Conservation (phyloP, 306 rosid species). For the Casuarina cunninghamiana region DNA sequence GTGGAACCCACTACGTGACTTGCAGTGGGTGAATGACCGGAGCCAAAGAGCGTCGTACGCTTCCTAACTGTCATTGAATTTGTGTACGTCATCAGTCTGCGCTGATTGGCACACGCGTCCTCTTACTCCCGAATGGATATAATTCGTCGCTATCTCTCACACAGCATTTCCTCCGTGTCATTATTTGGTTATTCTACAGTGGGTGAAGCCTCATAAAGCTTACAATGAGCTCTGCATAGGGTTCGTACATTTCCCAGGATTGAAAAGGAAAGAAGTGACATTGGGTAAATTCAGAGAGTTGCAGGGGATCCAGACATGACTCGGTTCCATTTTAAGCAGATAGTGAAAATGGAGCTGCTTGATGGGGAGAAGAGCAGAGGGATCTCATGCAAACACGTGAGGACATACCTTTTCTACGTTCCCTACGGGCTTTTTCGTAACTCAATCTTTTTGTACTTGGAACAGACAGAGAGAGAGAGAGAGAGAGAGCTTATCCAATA, state of each 20-base stretch:
- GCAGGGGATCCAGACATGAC: too few species aligned
- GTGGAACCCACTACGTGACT: conserved; percentile 18
- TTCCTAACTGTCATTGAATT: not conserved
- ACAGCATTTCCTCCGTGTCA: too few species aligned
- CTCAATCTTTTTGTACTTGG: conserved; percentile 25
- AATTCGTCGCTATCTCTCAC: conserved; percentile 34
- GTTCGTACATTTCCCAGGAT: too few species aligned
- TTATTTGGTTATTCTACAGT: too few species aligned
- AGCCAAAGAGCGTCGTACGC: conserved; percentile 15
- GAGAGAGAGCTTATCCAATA: conserved; percentile 35
- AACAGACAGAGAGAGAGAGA: conserved; percentile 18
- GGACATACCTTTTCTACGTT: conserved; percentile 25
- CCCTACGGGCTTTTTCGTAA: not conserved
- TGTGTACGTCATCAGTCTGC: not conserved
- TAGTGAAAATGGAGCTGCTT: too few species aligned
- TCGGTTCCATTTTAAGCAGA: too few species aligned
- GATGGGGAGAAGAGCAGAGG: not conserved
- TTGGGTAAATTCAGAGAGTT: too few species aligned
- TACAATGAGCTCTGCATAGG: too few species aligned
- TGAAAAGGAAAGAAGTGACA: too few species aligned
- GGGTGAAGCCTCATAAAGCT: too few species aligned
- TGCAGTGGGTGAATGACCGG: not conserved
- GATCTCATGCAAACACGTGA: conserved; percentile 25
- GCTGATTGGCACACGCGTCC: conserved; percentile 48
- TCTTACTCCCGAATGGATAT: not conserved